A percentile compares a stretch with the other conserved stretches of the same genome.
Conservation (phyloP, 2,329 filamentous ascomycete genomes). For the Aspergillus aculeatinus region DNA sequence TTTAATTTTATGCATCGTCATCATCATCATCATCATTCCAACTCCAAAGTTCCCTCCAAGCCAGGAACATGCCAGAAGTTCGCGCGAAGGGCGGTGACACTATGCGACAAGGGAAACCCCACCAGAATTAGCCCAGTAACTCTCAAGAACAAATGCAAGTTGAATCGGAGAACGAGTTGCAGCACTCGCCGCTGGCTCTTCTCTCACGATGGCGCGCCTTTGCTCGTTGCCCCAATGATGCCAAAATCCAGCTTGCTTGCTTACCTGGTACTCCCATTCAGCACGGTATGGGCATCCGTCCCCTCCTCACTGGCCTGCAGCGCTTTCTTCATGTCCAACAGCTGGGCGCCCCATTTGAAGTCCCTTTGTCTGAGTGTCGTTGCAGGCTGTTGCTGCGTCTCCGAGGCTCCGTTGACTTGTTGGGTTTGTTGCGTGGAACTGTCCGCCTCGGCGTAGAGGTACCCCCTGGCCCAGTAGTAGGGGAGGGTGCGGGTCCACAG, state of each 20-base stretch:
- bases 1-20: no score
- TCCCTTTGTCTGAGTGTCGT: conserved; percentile 67
- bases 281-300: conserved; percentile 87
- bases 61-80: conserved; percentile 80
- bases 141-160: no score
- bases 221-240: no score
- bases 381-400: neutral
- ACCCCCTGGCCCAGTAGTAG: conserved; percentile 77
- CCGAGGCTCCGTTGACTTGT: neutral
- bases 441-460: conserved; percentile 69
- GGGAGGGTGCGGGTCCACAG: conserved; percentile 77
- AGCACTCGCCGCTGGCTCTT: no score
- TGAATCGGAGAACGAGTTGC: no score
- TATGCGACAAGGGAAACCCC: conserved; percentile 36
- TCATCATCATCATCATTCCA: conserved; percentile 39
- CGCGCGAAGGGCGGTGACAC: conserved; percentile 81
- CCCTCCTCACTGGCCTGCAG: conserved; percentile 73
- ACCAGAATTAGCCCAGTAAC: no score
- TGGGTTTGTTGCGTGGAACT: neutral
- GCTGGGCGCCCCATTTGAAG: conserved; percentile 86
- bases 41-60: conserved; percentile 65
- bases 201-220: no score
- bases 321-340: conserved; percentile 79
- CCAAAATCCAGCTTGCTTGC: conserved; percentile 17
- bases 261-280: conserved; percentile 78